Evolutionary conservation across 768 basidiomycete genomes (phyloP), one percentile per base, ranked within the genome.

Genomic region (Galerina sulciceps): DNA sequence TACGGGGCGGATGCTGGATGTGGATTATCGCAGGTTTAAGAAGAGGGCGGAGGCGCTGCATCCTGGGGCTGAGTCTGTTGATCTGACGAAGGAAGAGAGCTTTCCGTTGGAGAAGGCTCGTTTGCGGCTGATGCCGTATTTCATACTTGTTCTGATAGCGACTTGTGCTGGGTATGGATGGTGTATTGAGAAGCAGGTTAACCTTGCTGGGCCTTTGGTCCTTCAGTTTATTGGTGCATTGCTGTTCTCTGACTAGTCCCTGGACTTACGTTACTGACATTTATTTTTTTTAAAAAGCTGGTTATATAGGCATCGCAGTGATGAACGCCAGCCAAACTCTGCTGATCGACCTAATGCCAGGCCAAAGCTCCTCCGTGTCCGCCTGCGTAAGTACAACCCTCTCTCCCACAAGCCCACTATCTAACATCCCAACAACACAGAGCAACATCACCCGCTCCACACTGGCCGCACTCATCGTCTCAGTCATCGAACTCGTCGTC

Each of bases 391-490:
- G 87, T 80, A 6, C 13, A 17, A 8, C 34, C 10, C 3, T 34
- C 40, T 20, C 10, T 9, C 13, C 40, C n/a, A 22, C 15, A 35
- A 14, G 18, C 43, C 38, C 43, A 41, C 23, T 45, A 3, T n/a
- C 17, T 37, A 20, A 36, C 13, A 15, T 4, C 26, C n/a, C 31
- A 22, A 18, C 3, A 18, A 17, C 6, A 34, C 36, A 92, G 90
- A 90, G 87, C 67, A 91, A 91, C 61, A 71, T 91, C 18, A 79
- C 89, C 10, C 85, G 89, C 34, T 90, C 89, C 66, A 75, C 78
- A 2, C 60, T 89, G 41, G 85, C 85, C 48, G 90, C 89, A 2
- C 77, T 73, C 0, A 65, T 82, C 34, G 85, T 91, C 6, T 85
- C 90, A 2, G 76, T 87, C 17, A 83, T 91, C 42, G 81, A 90